Percentiles rank a stretch among this genome's conserved stretches.
These are phyloP conservation scores for Podila verticillata DNA, from an alignment of 192 early-diverging fungal species.

Conservation along the genomic window DNA sequence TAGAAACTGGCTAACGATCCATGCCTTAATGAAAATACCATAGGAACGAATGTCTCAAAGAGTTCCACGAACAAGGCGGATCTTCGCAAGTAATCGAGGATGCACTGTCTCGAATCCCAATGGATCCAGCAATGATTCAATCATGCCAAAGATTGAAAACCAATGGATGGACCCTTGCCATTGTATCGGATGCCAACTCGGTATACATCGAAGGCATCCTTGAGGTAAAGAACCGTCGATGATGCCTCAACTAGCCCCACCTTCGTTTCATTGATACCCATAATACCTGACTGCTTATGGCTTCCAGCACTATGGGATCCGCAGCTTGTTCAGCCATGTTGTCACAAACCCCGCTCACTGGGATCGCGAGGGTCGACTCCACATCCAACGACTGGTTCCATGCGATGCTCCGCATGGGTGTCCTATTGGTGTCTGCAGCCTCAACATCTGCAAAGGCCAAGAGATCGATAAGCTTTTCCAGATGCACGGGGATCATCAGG, in stretches of 20 bases:
- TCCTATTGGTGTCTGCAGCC: conserved; percentile 56
- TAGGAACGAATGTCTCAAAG: conserved; percentile 39
- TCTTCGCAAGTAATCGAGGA: conserved; percentile 5
- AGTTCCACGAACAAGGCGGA: conserved; percentile 36
- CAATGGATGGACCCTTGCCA: conserved; percentile 25
- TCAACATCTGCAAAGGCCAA: conserved; percentile 74
- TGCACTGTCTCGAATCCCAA: conserved; percentile 24
- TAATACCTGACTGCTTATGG: no score
- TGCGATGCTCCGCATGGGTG: conserved; percentile 57
- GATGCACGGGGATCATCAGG: neutral
- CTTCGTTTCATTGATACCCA: neutral
- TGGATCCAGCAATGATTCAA: conserved; percentile 39
- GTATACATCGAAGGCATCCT: conserved; percentile 47
- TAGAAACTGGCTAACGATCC: neutral
- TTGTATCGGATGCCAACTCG: conserved; percentile 42
- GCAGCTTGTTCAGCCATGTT: conserved; percentile 25
- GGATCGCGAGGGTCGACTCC: conserved; percentile 29
- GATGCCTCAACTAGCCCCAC: neutral
- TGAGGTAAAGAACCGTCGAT: conserved; percentile 6
- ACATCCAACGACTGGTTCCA: conserved; percentile 42
- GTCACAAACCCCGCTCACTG: conserved; percentile 42
- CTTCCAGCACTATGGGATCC: conserved; percentile 33
- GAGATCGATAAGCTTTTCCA: conserved; percentile 28
- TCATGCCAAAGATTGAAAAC: conserved; percentile 21
- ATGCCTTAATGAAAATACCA: neutral